A percentile compares a stretch with the other conserved stretches of the same genome.
These are phyloP conservation scores for Helianthus tuberosus DNA, from an alignment of 129 eudicot genomes.

Conservation along the genomic window DNA sequence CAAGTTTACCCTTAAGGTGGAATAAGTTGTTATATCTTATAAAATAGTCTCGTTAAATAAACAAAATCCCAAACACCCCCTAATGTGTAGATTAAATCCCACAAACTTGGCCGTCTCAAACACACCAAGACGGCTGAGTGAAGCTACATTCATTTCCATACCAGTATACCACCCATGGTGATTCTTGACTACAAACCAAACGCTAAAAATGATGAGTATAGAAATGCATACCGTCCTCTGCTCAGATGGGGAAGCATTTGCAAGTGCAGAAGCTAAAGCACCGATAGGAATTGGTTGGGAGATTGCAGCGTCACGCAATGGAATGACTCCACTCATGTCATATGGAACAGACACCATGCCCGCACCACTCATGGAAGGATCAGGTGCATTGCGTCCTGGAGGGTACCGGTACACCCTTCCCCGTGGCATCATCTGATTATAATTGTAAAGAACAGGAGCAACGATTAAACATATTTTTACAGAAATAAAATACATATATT, in stretches of 20 bases:
- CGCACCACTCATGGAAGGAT: constrained; percentile 53
- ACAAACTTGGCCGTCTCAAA: no score
- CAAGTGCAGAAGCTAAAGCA: constrained; percentile 45
- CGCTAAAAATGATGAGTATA: background rate
- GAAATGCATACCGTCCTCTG: constrained; percentile 34
- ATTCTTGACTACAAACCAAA: background rate
- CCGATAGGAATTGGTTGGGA: constrained; percentile 30
- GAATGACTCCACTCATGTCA: constrained; percentile 50
- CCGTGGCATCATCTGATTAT: constrained; percentile 37
- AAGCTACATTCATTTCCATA: background rate
- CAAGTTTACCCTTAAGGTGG: background rate
- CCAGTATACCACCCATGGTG: background rate
- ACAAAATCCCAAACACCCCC: background rate
- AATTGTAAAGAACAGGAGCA: background rate
- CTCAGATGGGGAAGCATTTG: constrained; percentile 38
- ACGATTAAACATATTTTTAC: background rate
- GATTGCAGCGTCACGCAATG: constrained; percentile 21
- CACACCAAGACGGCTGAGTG: background rate
- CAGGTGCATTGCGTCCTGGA: constrained; percentile 65
- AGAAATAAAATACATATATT: background rate
- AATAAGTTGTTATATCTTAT: background rate
- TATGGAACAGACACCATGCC: constrained; percentile 71
- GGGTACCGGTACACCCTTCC: constrained; percentile 67
- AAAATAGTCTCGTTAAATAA: background rate
- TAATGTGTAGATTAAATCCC: no score